Conservation (phyloP, 108 stramenopile genomes). For the Nitzschia palea region DNA sequence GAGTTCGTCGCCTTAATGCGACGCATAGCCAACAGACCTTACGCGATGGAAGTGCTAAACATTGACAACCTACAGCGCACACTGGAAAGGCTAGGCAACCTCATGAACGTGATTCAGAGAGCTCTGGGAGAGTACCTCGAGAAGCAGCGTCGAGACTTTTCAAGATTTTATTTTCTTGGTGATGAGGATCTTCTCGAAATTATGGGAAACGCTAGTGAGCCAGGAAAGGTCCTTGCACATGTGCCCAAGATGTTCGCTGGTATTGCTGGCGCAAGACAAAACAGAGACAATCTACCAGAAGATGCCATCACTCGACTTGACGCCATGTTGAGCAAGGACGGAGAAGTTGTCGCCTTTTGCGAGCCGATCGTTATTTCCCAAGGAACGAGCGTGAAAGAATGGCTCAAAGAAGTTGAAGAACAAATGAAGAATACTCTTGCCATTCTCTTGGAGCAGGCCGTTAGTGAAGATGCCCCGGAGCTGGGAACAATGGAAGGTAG, state of each 20-base stretch:
- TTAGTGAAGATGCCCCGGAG: slow-evolving; percentile 58
- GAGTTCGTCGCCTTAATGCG: slow-evolving; percentile 95
- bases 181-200: slow-evolving; percentile 99
- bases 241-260: slow-evolving; percentile 98
- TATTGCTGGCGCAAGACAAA: slow-evolving; percentile 55
- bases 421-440: slow-evolving; percentile 93
- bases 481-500: slow-evolving; percentile 32
- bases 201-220: slow-evolving; percentile 92
- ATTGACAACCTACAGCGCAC: slow-evolving; percentile 92
- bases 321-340: slow-evolving; percentile 95
- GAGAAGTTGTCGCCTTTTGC: slow-evolving; percentile 88
- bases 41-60: slow-evolving; percentile 83
- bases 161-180: slow-evolving; percentile 98
- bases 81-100: slow-evolving; percentile 87
- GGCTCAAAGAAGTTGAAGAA: slow-evolving; percentile 88
- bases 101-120: slow-evolving; percentile 92
- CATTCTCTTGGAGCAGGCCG: slow-evolving; percentile 76
- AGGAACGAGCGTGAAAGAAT: slow-evolving; percentile 87
- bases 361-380: slow-evolving; percentile 67
- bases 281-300: slow-evolving; percentile 55
- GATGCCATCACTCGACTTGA: slow-evolving; percentile 64
- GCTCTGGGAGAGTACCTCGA: slow-evolving; percentile 97
- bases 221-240: slow-evolving; percentile 92
- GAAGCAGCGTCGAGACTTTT: slow-evolving; percentile 92
- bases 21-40: slow-evolving; percentile 84